These are phyloP conservation scores for Pythium rhizo-oryzae DNA, from an alignment of 352 stramenopile genomes.

Conservation along the genomic window DNA sequence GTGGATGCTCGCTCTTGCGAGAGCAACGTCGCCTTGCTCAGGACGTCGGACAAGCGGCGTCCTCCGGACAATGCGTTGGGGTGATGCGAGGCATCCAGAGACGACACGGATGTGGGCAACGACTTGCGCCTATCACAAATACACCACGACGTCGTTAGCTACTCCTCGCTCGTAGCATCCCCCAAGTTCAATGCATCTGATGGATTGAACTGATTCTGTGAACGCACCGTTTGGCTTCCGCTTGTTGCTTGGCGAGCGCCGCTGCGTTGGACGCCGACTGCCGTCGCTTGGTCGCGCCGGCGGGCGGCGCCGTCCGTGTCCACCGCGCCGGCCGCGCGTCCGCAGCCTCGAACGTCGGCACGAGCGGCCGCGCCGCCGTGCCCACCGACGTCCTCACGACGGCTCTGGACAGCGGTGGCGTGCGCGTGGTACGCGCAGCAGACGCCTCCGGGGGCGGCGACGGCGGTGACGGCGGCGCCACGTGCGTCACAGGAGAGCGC, in stretches of 20 bases:
- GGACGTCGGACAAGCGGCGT: slow-evolving; percentile 51
- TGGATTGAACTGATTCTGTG: too few relatives aligned
- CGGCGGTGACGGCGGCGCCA: not conserved
- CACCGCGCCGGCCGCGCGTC: slow-evolving; percentile 54
- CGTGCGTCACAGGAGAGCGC: not conserved
- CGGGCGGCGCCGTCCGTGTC: slow-evolving; percentile 29
- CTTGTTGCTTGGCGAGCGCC: slow-evolving; percentile 12
- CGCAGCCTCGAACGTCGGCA: slow-evolving; percentile 48
- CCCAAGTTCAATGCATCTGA: too few relatives aligned
- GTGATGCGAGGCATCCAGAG: slow-evolving; percentile 4
- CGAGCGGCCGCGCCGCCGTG: slow-evolving; percentile 20
- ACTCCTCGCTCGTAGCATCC: too few relatives aligned
- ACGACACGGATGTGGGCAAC: slow-evolving; percentile 19
- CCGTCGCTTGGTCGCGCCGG: slow-evolving; percentile 32
- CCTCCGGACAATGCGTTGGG: not conserved
- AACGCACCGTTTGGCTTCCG: slow-evolving; percentile 22
- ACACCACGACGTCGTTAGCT: not conserved
- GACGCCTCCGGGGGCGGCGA: not conserved
- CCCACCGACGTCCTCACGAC: not conserved
- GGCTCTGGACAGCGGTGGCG: not conserved
- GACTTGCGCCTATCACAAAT: slow-evolving; percentile 24
- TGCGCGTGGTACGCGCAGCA: not conserved
- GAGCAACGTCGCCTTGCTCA: slow-evolving; percentile 60
- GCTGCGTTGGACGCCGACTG: slow-evolving; percentile 13
- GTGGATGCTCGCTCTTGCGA: slow-evolving; percentile 43